Evolutionary conservation across 108 stramenopile species (phyloP), one percentile per base, ranked within the genome.

Genomic region (Schizochytrium sp.): DNA sequence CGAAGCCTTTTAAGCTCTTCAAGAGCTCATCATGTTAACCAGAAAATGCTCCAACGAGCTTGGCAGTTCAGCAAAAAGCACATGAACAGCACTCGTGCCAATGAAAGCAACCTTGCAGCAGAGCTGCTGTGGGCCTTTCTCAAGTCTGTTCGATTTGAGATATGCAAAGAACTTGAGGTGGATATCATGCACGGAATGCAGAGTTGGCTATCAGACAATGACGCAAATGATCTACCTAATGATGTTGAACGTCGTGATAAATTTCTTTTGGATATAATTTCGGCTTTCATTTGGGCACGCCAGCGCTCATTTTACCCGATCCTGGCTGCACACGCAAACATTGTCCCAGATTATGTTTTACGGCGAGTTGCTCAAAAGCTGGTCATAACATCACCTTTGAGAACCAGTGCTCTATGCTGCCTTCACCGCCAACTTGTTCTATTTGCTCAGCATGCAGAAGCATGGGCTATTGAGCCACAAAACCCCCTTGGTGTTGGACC

Each of bases 371-470:
- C 28, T 44, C 15, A 69, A 38, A 69, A 8, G 12, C 15, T 69
- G 19, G 10, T 44, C 5, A 38, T 44, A 8, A 69, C 64, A 10
- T 69, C 64, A 44, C 64, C 64, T 7, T 3, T 69, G 5, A 38
- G 64, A 10, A 44, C 44, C 19, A 69, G 64, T 44, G 64, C 64
- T 15, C 64, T 69, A 44, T 44, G 64, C 64, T 69, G 64, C 15
- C 64, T 69, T 8, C 64, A 69, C 28, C 8, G 19, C 64, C 64
- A 69, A 3, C 64, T 69, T 5, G 28, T 44, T 10, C 64, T 69
- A 38, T 12, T 69, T 38, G 64, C 64, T 38, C 42, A 7, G 12
- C 64, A 44, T 44, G 64, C 64, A 38, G 7, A 38, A 8, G 40
- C 64, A 15, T 69, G 7, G 12, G 64, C 42, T 7, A 3, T 44